Conservation (phyloP, 352 stramenopile genomes). For the Phytophthora lateralis region DNA sequence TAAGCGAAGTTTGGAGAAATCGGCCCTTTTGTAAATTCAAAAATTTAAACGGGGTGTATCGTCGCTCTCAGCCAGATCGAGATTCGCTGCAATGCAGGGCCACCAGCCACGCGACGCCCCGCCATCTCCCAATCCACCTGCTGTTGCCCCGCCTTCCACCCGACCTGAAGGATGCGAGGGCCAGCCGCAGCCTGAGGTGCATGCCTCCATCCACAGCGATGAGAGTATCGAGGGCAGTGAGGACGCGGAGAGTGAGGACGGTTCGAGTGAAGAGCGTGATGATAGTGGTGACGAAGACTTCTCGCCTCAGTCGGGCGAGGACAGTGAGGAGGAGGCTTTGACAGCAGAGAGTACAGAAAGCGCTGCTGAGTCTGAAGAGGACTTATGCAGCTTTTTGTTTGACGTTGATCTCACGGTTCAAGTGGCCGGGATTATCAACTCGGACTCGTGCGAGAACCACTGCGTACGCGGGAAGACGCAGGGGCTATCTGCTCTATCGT, state of each 20-base stretch:
- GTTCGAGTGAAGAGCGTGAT: background rate
- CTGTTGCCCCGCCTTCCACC: too few species aligned
- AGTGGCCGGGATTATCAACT: background rate
- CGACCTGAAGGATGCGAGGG: too few species aligned
- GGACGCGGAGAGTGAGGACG: too few species aligned
- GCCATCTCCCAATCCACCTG: too few species aligned
- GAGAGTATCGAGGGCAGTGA: background rate
- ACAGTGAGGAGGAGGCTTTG: background rate
- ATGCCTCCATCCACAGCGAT: too few species aligned
- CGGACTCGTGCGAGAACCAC: conserved; percentile 5
- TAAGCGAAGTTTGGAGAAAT: too few species aligned
- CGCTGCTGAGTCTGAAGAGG: background rate
- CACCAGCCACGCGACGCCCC: too few species aligned
- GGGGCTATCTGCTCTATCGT: conserved; percentile 2
- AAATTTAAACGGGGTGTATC: too few species aligned
- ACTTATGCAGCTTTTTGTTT: conserved; percentile 4
- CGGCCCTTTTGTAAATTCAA: too few species aligned
- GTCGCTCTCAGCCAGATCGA: too few species aligned
- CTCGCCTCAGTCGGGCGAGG: background rate
- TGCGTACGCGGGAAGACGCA: conserved; percentile 1
- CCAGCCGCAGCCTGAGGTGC: too few species aligned
- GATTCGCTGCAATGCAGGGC: too few species aligned
- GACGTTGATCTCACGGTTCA: background rate
- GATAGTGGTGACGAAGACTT: background rate
- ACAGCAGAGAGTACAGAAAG: background rate